Evolutionary conservation across 192 early-diverging fungal species (phyloP).

Genomic region (Backusella australiensis): DNA sequence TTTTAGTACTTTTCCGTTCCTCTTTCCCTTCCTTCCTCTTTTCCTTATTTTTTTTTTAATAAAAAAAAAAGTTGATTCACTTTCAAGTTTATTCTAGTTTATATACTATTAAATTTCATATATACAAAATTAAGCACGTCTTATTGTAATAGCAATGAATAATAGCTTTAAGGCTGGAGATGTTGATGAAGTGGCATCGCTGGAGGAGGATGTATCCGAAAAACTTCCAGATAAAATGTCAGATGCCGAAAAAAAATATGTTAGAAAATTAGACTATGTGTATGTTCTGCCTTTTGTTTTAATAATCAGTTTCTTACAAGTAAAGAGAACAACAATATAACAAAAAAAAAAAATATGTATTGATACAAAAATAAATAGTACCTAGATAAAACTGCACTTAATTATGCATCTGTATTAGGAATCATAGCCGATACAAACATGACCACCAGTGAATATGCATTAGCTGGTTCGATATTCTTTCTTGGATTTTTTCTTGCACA

Average conservation of each 20-base stretch:
- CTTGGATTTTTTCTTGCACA: slow-evolving; percentile 24
- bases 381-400: slow-evolving; percentile 27
- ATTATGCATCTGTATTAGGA: slow-evolving; percentile 23
- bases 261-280: slow-evolving; percentile 1
- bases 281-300: slow-evolving; percentile 17
- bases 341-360: too few relatives aligned
- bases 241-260: not conserved
- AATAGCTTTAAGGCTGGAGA: not conserved
- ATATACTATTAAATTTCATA: not conserved
- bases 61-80: not conserved
- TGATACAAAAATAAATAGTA: slow-evolving; percentile 5
- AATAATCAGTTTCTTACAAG: slow-evolving; percentile 20
- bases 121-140: not conserved
- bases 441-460: slow-evolving; percentile 8
- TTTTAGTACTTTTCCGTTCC: not conserved
- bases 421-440: slow-evolving; percentile 18
- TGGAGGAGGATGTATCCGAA: not conserved
- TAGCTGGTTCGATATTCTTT: slow-evolving; percentile 25
- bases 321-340: not conserved
- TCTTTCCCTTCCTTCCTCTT: not conserved
- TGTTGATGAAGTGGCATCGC: not conserved
- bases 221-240: not conserved
- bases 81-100: not conserved
- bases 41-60: not conserved
- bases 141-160: not conserved